These are phyloP conservation scores for Puya raimondii DNA, from an alignment of 176 grass and related monocot genomes.

Conservation along the genomic window DNA sequence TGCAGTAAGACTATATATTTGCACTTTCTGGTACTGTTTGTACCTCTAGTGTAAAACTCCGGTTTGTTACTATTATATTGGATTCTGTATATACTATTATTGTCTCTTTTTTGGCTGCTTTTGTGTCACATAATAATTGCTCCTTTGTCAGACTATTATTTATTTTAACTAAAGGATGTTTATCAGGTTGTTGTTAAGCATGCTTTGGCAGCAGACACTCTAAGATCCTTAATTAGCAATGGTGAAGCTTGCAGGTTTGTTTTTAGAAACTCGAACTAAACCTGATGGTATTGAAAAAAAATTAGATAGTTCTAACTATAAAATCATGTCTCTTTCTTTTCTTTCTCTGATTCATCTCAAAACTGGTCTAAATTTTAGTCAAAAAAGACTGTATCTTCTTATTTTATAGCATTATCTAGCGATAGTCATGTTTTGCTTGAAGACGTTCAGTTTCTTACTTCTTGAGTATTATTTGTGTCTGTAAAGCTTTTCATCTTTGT, in stretches of 20 bases:
- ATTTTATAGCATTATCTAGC: too few relatives aligned
- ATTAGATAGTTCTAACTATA: neutral
- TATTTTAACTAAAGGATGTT: neutral
- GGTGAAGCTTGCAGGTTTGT: slow-evolving; percentile 73
- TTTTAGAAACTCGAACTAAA: neutral
- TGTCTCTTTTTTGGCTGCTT: neutral
- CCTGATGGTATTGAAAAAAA: too few relatives aligned
- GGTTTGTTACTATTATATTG: neutral
- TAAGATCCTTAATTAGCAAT: slow-evolving; percentile 52
- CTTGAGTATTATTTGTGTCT: too few relatives aligned
- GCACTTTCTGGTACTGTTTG: too few relatives aligned
- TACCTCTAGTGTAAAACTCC: too few relatives aligned
- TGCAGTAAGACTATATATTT: too few relatives aligned
- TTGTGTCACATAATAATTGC: neutral
- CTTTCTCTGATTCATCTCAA: too few relatives aligned
- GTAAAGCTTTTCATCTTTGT: too few relatives aligned
- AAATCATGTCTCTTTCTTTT: neutral
- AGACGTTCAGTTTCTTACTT: too few relatives aligned
- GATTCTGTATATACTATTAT: neutral
- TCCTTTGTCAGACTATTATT: neutral
- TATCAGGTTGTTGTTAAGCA: slow-evolving; percentile 78
- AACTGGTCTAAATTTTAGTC: too few relatives aligned
- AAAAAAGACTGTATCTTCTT: too few relatives aligned
- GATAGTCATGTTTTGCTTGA: too few relatives aligned
- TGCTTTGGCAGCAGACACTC: slow-evolving; percentile 64